Conservation (phyloP, 495 filamentous ascomycete species). For the Cairneyella variabilis region DNA sequence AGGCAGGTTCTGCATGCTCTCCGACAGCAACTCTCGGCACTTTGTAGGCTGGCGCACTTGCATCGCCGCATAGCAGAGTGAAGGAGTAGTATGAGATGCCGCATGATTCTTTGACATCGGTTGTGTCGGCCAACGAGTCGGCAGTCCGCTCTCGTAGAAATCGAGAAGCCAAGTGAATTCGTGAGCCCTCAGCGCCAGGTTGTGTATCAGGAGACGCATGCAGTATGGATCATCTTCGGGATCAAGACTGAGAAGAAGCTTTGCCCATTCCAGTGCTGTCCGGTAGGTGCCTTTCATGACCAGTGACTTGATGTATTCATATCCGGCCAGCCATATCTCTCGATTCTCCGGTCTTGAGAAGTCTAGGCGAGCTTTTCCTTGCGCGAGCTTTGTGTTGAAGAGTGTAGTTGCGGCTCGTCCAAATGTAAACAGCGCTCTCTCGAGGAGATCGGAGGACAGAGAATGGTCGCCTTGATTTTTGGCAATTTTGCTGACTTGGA, state of each 20-base stretch:
- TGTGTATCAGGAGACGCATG: constrained; percentile 72
- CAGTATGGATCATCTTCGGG: constrained; percentile 77
- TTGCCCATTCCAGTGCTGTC: constrained; percentile 90
- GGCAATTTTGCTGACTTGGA: constrained; percentile 89
- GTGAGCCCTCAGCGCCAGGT: constrained; percentile 73
- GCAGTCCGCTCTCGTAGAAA: constrained; percentile 45
- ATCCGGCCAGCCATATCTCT: constrained; percentile 88
- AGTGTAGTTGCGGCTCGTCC: constrained; percentile 78
- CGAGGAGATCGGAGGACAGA: constrained; percentile 80
- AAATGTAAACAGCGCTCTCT: constrained; percentile 89
- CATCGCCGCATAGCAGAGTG: constrained; percentile 66
- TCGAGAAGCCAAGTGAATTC: constrained; percentile 74
- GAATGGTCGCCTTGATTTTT: constrained; percentile 85
- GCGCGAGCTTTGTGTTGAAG: constrained; percentile 68
- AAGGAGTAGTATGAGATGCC: constrained; percentile 63
- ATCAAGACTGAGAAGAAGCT: constrained; percentile 73
- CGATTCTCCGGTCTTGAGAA: constrained; percentile 80
- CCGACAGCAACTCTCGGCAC: constrained; percentile 57
- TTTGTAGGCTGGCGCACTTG: constrained; percentile 61
- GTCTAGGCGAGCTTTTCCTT: constrained; percentile 75
- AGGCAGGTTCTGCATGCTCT: constrained; percentile 67
- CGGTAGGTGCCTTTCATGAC: constrained; percentile 89
- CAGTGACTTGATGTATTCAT: constrained; percentile 79
- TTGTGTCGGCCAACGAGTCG: constrained; percentile 36
- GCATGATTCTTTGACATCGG: constrained; percentile 42